Evolutionary conservation across 768 basidiomycete species (phyloP), one percentile per base, ranked within the genome.

Genomic region (Saitozyma podzolica): DNA sequence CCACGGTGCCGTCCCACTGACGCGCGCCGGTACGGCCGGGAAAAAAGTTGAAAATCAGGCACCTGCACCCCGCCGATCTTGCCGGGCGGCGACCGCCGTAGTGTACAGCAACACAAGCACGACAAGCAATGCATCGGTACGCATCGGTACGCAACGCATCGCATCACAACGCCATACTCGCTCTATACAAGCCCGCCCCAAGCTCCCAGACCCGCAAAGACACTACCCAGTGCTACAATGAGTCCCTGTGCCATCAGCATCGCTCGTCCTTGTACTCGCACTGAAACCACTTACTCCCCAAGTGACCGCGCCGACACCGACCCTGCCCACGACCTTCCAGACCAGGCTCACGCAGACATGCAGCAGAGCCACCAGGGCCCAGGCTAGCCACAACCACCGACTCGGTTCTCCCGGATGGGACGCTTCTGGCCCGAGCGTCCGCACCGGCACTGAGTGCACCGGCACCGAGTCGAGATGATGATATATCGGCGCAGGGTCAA

Each of bases 241-340:
- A 79, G 58, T n/a, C 76, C 76, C 78, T 79, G 48, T 42, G n/a
- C 20, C 6, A n/a, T 56, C 54, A 64, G 61, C 51, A 41, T 7
- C 50, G 41, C 10, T 39, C 17, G 16, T 10, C 42, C 13, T 55
- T 53, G 40, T 16, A n/a, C 8, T 8, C n/a, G 6, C 6, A 43
- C 2, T 16, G 43, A 20, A 53, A 40, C 13, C 9, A 77, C 78
- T 72, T 53, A 79, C 78, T 43, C 76, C 78, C 78, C 78, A 79
- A 45, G 76, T 79, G 9, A 79, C 75, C 16, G 78, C 76, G 3
- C 75, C 76, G 4, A 79, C 63, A 5, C 78, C 78, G 14, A 77
- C 62, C 29, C 72, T 65, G 20, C 78, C 70, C 0, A 77, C 75
- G 16, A 71, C 63, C 54, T 72, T 71, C 76, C 76, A 79, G 3